Evolutionary conservation across 2,329 filamentous ascomycete species (phyloP).

Genomic region (Aspergillus sp.): DNA sequence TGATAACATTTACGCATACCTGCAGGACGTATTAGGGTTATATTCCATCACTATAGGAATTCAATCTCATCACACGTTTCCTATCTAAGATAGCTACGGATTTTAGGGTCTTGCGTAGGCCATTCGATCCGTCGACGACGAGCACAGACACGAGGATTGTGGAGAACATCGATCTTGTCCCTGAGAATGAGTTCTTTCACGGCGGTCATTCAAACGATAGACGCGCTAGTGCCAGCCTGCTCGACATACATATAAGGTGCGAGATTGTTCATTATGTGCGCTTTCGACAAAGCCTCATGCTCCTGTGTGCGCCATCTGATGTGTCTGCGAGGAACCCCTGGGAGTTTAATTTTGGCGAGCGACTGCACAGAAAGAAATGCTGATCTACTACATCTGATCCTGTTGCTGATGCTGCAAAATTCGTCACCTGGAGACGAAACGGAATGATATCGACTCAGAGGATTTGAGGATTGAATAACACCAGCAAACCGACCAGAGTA

Average conservation of each 20-base stretch:
- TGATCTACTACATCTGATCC: not conserved
- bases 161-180: not conserved
- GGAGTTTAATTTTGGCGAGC: not conserved
- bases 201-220: not conserved
- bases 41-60: no score
- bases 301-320: not conserved
- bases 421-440: constrained; percentile 8
- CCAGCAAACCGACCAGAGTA: not conserved
- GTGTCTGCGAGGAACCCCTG: not conserved
- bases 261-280: not conserved
- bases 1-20: no score
- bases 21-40: no score
- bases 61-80: no score
- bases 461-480: not conserved
- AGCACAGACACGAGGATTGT: not conserved
- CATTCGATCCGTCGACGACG: not conserved
- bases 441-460: not conserved
- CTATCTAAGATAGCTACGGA: no score
- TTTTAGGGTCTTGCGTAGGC: not conserved
- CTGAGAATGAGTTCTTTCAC: not conserved
- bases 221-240: not conserved
- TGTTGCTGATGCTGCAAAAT: not conserved
- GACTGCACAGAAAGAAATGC: not conserved
- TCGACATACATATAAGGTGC: not conserved
- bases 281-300: not conserved